A percentile compares a stretch with the other conserved stretches of the same genome.
Conservation (phyloP, 208 protist species). For the Leptomonas pyrrhocoris region DNA sequence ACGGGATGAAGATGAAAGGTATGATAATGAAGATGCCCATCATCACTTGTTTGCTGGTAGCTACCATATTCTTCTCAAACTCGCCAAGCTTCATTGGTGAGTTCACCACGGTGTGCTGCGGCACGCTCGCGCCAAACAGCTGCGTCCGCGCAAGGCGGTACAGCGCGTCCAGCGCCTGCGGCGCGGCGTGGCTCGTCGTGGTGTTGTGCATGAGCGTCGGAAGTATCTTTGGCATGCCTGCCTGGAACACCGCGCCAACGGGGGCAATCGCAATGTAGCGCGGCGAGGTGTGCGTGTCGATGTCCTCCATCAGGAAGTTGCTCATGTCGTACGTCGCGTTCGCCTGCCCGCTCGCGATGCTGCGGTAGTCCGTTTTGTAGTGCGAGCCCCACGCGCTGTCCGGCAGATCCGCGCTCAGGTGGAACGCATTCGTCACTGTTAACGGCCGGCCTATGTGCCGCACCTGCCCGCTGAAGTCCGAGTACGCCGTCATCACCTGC, state of each 20-base stretch:
- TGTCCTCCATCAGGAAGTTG: constrained; percentile 27
- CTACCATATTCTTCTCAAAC: constrained; percentile 57
- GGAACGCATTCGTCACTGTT: constrained; percentile 35
- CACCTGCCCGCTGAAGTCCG: constrained; percentile 15
- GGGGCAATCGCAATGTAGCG: constrained; percentile 59
- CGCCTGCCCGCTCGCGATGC: constrained; percentile 6
- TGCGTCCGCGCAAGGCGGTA: constrained; percentile 60
- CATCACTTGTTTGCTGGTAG: constrained; percentile 64
- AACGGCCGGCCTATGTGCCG: constrained; percentile 1
- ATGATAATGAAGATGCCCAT: constrained; percentile 78
- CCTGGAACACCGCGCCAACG: constrained; percentile 31
- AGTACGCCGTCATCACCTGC: constrained; percentile 47
- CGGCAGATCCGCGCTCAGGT: constrained; percentile 21
- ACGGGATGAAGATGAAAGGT: constrained; percentile 84
- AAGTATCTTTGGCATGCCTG: constrained; percentile 19
- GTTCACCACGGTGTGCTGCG: constrained; percentile 51
- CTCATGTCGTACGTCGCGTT: constrained; percentile 53
- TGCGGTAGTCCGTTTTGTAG: constrained; percentile 35
- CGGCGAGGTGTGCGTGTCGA: constrained; percentile 38
- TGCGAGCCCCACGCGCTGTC: constrained; percentile 31
- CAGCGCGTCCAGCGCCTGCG: constrained; percentile 57
- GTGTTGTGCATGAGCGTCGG: constrained; percentile 72
- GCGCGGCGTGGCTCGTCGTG: constrained; percentile 52
- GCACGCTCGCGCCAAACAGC: constrained; percentile 39
- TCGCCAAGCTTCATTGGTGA: constrained; percentile 66